Conservation (phyloP, 2,329 filamentous ascomycete species). For the Hypoxylon sp. region DNA sequence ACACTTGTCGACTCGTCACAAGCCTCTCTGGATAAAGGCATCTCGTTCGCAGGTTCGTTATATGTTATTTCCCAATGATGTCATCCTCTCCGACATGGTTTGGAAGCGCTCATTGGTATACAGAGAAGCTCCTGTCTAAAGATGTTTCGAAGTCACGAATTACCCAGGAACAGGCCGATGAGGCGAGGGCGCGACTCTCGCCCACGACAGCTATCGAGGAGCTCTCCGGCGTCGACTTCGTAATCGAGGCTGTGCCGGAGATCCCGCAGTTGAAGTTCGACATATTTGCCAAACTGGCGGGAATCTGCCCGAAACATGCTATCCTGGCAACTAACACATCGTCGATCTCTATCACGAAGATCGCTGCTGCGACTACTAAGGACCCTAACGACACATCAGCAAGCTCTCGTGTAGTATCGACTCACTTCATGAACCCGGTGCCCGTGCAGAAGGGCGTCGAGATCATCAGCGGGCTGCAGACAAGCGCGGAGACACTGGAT, state of each 20-base stretch:
- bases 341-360: constrained; percentile 97
- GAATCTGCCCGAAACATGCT: constrained; percentile 84
- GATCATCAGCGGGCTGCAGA: constrained; percentile 95
- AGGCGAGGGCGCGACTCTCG: constrained; percentile 75
- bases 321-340: constrained; percentile 98
- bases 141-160: constrained; percentile 90
- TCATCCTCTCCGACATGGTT: not conserved
- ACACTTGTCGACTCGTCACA: constrained; percentile 87
- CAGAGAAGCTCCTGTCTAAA: constrained; percentile 92
- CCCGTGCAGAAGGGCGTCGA: constrained; percentile 97
- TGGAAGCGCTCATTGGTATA: constrained; percentile 27
- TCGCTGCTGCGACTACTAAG: constrained; percentile 85
- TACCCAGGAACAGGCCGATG: constrained; percentile 82
- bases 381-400: constrained; percentile 84
- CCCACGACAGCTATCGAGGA: constrained; percentile 80
- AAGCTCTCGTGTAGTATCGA: constrained; percentile 89
- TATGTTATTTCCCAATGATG: constrained; percentile 25
- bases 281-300: constrained; percentile 86
- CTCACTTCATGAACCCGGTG: constrained; percentile 99
- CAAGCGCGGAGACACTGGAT: constrained; percentile 82
- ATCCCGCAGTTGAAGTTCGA: constrained; percentile 87
- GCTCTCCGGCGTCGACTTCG: constrained; percentile 88
- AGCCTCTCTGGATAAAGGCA: constrained; percentile 85
- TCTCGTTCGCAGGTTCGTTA: constrained; percentile 85
- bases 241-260: constrained; percentile 97